A percentile compares a stretch with the other conserved stretches of the same genome.
These are phyloP conservation scores for Trypanosoma lewisi DNA, from an alignment of 208 protist species.

Conservation along the genomic window DNA sequence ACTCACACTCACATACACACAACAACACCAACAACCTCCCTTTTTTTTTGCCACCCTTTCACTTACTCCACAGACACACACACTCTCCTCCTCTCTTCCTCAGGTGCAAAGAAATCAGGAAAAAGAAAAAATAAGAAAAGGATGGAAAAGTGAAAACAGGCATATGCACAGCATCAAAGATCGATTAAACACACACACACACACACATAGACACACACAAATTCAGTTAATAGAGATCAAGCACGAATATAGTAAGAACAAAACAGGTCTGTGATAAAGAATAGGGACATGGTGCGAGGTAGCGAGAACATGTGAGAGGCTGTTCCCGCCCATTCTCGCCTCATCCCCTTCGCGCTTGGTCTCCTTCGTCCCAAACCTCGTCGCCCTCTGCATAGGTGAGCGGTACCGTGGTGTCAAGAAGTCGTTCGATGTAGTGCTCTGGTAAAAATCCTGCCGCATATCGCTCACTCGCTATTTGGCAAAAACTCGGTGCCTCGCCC, in stretches of 20 bases:
- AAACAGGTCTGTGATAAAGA: neutral
- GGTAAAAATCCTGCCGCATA: conserved; percentile 53
- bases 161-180: too few species aligned
- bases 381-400: conserved; percentile 86
- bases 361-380: conserved; percentile 87
- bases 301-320: neutral
- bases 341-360: conserved; percentile 47
- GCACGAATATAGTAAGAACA: neutral
- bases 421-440: conserved; percentile 62
- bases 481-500: conserved; percentile 5
- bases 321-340: neutral
- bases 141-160: neutral
- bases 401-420: conserved; percentile 44
- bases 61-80: too few species aligned
- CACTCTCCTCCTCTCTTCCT: too few species aligned
- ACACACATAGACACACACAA: neutral
- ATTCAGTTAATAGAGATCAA: neutral
- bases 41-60: too few species aligned
- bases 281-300: too few species aligned
- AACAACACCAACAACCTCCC: neutral
- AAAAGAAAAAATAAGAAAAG: neutral
- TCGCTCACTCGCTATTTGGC: conserved; percentile 27
- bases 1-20: neutral
- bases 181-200: neutral
- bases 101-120: too few species aligned